Base-by-base conservation (phyloP, 2,329 filamentous ascomycete species). In the Cordyceps cicadae region DNA sequence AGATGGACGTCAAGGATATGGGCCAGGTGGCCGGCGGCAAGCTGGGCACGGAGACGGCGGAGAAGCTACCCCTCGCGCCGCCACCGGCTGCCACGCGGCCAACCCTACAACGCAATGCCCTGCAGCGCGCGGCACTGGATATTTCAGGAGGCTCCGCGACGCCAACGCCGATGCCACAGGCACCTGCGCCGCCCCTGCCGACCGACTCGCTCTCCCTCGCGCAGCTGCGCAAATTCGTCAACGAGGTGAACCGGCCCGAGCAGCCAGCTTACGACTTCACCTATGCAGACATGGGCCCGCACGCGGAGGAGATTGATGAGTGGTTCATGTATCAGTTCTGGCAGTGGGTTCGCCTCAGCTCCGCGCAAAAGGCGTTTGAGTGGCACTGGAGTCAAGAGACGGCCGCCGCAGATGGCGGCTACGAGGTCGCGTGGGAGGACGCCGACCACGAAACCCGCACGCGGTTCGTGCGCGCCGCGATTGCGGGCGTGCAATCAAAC, bases 261-360 rank as follows among this genome's bases (percentile, higher is more conserved):
- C 83, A 87, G 54, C 79, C 82, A 49, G 85, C 86, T 12, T 99
- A 99, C 77, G 92, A 94, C 63, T 99, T 96, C 71, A 84, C 83
- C 64, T 93, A 93, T 75, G 77, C 82, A 29, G 89, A 93, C 72
- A 82, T 83, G 60, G 86, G 87, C 24, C 78, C 85, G 0, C 87
- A 96, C 67, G 85, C 89, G 19, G 90, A 94, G 64, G 94, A 99
- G 77, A 81, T 99, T 53, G 91, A 97, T 71, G 94, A 99, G 76
- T 99, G 94, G 94, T 99, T 99, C 74, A 86, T 88, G 58, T 97
- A 97, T 74, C 88, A 89, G 67, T 87, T 91, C 64, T 89, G 89
- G 74, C 92, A 97, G 71, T 89, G 90, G 75, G 82, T 87, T 52
- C 87, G 92, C 68, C 79, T 97, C 54, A 82, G 89, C 58, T 84